Evolutionary conservation across 2,329 filamentous ascomycete genomes (phyloP), one percentile per base, ranked within the genome.

Genomic region (Botryosphaeria agaves): DNA sequence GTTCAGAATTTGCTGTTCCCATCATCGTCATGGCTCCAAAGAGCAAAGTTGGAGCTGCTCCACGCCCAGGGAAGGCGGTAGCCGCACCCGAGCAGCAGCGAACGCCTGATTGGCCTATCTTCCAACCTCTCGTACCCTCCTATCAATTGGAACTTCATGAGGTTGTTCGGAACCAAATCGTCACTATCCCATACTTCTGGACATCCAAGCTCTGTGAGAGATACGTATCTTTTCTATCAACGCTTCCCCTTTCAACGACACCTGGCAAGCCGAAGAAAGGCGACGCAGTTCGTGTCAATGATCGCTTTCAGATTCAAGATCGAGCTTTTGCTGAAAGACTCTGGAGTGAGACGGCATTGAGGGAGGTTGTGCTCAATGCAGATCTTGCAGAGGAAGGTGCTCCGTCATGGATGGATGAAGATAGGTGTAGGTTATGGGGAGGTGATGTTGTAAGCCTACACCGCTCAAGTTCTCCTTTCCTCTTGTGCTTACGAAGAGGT

Each of bases 241-340:
- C 66, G 0, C 55, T 92, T 3, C 74, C 81, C 0, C 57, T 92
- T 27, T 67, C 66, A 26, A 91, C 82, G 1, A 92, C 82, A 0
- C 82, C 82, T 0, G 72, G 72, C 0, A 73, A 72, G 36, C 82
- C 82, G 1, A 87, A 80, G 50, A 74, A 72, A 36, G 82, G 80
- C 28, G 76, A 89, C 32, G 84, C 84, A 1, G 66, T 82, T 5
- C 67, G 87, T 20, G 79, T 93, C 28, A 94, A 94, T 49, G 87
- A 94, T 49, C 72, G 87, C 7, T 92, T 78, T 43, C 82, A 92
- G 54, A 59, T 92, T 14, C 61, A 84, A 17, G 85, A 94, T 55
- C 54, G 69, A 17, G 52, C 39, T 0, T 92, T 94, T 51, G 80
- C 85, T 0, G 63, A 72, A 42, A 61, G 66, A 32, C 53, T 94